Evolutionary conservation across 1,139 yeast genomes (phyloP).

Genomic region (Diutina sp.): DNA sequence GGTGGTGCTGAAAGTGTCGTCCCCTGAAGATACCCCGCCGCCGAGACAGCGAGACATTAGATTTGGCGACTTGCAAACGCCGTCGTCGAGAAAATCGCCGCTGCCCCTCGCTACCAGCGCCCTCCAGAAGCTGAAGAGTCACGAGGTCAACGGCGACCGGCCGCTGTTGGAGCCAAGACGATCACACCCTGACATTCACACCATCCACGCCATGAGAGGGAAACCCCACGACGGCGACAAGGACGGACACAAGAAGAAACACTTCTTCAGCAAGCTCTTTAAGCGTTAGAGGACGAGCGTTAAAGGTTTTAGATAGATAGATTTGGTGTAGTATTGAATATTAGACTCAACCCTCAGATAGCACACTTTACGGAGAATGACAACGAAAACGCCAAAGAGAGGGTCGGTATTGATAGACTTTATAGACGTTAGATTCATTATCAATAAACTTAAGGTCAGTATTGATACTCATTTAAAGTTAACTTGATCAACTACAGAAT

Average conservation of each 20-base stretch:
- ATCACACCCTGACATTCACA: slow-evolving; percentile 27
- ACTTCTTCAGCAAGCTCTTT: too few relatives aligned
- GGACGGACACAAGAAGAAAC: slow-evolving; percentile 19
- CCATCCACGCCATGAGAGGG: slow-evolving; percentile 1
- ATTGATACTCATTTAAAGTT: too few relatives aligned
- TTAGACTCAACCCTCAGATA: too few relatives aligned
- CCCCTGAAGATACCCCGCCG: background rate
- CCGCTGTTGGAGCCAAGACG: slow-evolving; percentile 19
- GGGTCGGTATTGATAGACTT: too few relatives aligned
- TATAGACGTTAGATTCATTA: too few relatives aligned
- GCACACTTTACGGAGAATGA: too few relatives aligned
- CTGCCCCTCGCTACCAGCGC: slow-evolving; percentile 2
- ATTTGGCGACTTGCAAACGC: background rate
- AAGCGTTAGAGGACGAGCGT: too few relatives aligned
- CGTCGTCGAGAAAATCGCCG: background rate
- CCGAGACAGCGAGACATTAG: background rate
- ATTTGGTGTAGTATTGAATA: too few relatives aligned
- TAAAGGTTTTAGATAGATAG: too few relatives aligned
- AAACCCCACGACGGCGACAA: slow-evolving; percentile 5
- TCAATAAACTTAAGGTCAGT: too few relatives aligned
- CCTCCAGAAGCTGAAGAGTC: slow-evolving; percentile 8
- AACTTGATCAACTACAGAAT: too few relatives aligned
- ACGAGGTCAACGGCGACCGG: slow-evolving; percentile 6
- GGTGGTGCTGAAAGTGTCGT: background rate
- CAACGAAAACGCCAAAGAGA: too few relatives aligned